Evolutionary conservation across 495 filamentous ascomycete species (phyloP), one percentile per base, ranked within the genome.

Genomic region (Penicillium ucsense): DNA sequence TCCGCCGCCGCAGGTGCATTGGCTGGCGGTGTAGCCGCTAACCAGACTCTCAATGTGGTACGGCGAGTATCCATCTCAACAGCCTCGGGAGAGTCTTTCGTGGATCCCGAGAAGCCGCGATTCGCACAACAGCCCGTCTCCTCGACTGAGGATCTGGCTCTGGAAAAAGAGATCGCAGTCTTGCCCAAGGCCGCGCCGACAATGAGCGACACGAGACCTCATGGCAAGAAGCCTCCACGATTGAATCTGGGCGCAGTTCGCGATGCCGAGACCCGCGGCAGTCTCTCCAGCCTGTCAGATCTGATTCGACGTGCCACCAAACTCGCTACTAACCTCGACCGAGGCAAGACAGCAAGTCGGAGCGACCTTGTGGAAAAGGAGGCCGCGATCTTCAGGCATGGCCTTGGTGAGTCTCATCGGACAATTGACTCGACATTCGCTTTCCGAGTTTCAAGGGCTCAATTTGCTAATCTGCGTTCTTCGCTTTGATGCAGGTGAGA

Each of bases 261-360:
- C 37, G 81, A 85, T 49, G 86, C 88, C 20, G 86, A 92, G 55
- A 76, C 83, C 8, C 79, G 89, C 52, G 89, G 88, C 6, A 95
- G 89, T 57, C 68, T 94, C 52, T 95, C 92, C 4, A 95, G 89
- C 65, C 67, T 98, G 43, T 84, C 89, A 0, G 92, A 96, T 65
- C 69, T 98, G 46, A 97, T 98, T 49, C 75, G 80, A 51, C 77
- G 92, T 40, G 92, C 92, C 3, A 96, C 90, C 1, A 82, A 80
- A 52, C 71, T 97, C 28, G 92, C 92, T 4, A 77, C 89, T 0
- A 89, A 90, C 57, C 76, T 98, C 50, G 94, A 97, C 53, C 84
- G 80, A 49, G 92, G 92, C 4, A 79, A 80, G 50, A 94, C 92
- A 29, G 86, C 82, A 33, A 94, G 88, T 56, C 72, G 84, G 35